Conservation (phyloP, 2,329 filamentous ascomycete genomes). For the Scedosporium minutisporum region DNA sequence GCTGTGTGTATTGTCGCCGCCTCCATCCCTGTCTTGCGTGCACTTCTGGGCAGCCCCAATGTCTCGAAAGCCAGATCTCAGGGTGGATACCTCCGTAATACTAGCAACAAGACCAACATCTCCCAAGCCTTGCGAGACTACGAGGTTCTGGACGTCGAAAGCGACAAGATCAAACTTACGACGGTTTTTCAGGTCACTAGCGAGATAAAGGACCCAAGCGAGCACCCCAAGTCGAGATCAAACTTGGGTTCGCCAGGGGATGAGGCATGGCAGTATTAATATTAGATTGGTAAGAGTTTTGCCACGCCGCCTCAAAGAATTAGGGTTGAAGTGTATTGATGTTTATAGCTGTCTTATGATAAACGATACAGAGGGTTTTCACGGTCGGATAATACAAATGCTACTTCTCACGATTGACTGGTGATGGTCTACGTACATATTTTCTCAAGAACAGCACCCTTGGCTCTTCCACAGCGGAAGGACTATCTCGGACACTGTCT, state of each 20-base stretch:
- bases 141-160: slow-evolving; percentile 2
- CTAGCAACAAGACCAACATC: slow-evolving; percentile 2
- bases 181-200: neutral
- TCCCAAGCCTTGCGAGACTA: slow-evolving; percentile 1
- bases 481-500: too few relatives aligned
- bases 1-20: slow-evolving; percentile 14
- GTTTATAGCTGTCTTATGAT: too few relatives aligned
- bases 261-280: neutral
- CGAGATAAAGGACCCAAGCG: slow-evolving; percentile 5
- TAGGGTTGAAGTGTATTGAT: too few relatives aligned
- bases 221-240: neutral
- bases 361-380: too few relatives aligned
- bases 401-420: too few relatives aligned
- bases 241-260: neutral
- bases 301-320: too few relatives aligned
- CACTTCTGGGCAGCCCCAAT: slow-evolving; percentile 12
- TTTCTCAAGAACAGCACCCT: too few relatives aligned
- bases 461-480: too few relatives aligned
- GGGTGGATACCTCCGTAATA: slow-evolving; percentile 3
- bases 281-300: neutral
- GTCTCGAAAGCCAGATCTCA: slow-evolving; percentile 9
- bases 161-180: slow-evolving; percentile 6
- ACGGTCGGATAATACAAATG: too few relatives aligned
- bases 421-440: too few relatives aligned
- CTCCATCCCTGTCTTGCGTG: slow-evolving; percentile 22